A percentile compares a stretch with the other conserved stretches of the same genome.
These are phyloP conservation scores for Aurifilum marmelostoma DNA, from an alignment of 2,329 filamentous ascomycete species.

Conservation along the genomic window DNA sequence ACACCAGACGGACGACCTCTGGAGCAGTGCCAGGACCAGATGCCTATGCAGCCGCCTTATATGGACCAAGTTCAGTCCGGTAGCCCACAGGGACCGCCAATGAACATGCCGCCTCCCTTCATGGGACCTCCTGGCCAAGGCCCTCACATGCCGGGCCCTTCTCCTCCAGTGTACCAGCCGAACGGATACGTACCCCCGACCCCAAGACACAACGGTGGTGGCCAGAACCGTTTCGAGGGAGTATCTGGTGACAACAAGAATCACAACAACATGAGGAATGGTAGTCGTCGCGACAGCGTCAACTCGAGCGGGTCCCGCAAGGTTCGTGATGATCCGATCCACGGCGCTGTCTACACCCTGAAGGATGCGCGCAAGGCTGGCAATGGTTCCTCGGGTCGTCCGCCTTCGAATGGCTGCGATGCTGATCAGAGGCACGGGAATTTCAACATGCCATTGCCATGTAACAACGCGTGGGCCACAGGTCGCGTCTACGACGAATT, in stretches of 20 bases:
- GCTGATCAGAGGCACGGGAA: neutral
- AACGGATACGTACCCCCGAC: conserved; percentile 17
- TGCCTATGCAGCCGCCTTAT: conserved; percentile 5
- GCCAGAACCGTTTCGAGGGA: neutral
- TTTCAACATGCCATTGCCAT: neutral
- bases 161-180: conserved; percentile 18
- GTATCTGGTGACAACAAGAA: neutral
- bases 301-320: conserved; percentile 18
- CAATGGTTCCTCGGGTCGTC: neutral
- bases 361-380: conserved; percentile 14
- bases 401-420: neutral
- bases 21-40: conserved; percentile 16
- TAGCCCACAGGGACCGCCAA: conserved; percentile 4
- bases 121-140: conserved; percentile 8
- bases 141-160: no score
- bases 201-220: neutral
- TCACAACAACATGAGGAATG: neutral
- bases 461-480: neutral
- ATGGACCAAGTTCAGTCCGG: conserved; percentile 9
- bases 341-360: conserved; percentile 21
- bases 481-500: neutral
- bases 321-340: conserved; percentile 18
- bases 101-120: conserved; percentile 3
- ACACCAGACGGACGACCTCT: neutral
- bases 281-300: conserved; percentile 20